Conservation (phyloP, 2,329 filamentous ascomycete species). For the Colletotrichum musae region DNA sequence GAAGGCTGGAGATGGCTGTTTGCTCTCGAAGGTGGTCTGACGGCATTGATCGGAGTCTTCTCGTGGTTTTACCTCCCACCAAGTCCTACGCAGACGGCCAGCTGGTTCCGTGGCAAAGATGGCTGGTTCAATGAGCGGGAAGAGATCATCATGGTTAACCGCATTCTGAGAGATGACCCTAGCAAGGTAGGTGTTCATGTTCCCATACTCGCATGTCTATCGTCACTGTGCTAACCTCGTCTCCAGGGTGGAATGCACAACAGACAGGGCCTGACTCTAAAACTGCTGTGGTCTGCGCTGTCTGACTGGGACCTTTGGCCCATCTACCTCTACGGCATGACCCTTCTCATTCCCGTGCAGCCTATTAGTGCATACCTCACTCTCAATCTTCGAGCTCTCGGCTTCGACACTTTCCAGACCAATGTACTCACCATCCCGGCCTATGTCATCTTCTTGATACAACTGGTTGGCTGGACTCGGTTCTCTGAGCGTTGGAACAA, state of each 20-base stretch:
- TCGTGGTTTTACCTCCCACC: constrained; percentile 63
- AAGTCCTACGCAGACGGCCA: constrained; percentile 72
- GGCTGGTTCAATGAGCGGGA: constrained; percentile 73
- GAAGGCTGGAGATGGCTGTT: constrained; percentile 69
- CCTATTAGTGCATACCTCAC: constrained; percentile 60
- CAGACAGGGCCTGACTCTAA: constrained; percentile 63
- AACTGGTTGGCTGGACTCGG: constrained; percentile 60
- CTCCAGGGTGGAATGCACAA: constrained; percentile 65
- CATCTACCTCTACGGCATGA: constrained; percentile 61
- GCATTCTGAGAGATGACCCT: constrained; percentile 55
- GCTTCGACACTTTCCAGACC: constrained; percentile 66
- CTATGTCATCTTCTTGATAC: constrained; percentile 48
- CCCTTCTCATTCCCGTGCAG: constrained; percentile 45
- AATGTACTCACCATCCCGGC: constrained; percentile 67
- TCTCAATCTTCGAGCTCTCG: constrained; percentile 63
- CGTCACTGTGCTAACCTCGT: background rate
- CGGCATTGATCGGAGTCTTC: constrained; percentile 58
- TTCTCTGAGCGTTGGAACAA: constrained; percentile 61
- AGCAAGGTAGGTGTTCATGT: constrained; percentile 13
- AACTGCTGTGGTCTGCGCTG: constrained; percentile 61
- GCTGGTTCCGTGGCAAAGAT: constrained; percentile 66
- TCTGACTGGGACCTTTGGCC: constrained; percentile 71
- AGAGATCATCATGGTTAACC: constrained; percentile 75
- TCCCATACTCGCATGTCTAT: too few species aligned
- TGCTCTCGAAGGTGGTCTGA: constrained; percentile 60